Percentiles rank a stretch among this genome's conserved stretches.
Evolutionary conservation across 345 rosid genomes (phyloP).

Genomic region (Syzygium aromaticum): DNA sequence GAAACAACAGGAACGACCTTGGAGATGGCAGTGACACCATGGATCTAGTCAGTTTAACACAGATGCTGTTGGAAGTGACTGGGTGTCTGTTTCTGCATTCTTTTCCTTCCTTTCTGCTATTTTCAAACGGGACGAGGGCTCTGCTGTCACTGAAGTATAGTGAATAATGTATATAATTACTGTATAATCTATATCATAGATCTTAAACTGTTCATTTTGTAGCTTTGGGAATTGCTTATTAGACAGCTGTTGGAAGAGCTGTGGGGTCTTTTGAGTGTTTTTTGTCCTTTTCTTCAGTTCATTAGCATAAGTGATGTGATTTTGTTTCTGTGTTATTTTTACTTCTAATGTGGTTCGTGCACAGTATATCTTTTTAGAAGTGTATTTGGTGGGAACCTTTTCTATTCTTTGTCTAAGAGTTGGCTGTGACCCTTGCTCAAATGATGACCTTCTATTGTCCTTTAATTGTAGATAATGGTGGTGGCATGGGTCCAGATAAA

Average conservation of each 20-base stretch:
- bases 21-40: neutral
- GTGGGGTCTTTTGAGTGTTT: neutral
- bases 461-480: slow-evolving; percentile 70
- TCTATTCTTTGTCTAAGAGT: neutral
- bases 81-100: neutral
- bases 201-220: neutral
- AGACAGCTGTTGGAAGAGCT: neutral
- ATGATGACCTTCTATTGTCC: neutral
- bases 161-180: neutral
- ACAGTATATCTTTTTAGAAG: neutral
- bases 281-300: neutral
- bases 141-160: neutral
- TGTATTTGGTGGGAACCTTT: neutral
- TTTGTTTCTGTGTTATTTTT: neutral
- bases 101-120: neutral
- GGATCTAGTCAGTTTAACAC: neutral
- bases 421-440: neutral
- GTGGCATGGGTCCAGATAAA: slow-evolving; percentile 92
- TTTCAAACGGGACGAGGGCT: neutral
- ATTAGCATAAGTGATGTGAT: neutral
- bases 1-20: neutral
- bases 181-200: neutral
- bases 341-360: neutral
- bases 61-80: neutral
- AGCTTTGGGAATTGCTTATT: neutral